Percentiles rank a stretch among this genome's conserved stretches.
These are phyloP conservation scores for Fusarium sp. DNA, from an alignment of 2,329 filamentous ascomycete species.

Conservation along the genomic window DNA sequence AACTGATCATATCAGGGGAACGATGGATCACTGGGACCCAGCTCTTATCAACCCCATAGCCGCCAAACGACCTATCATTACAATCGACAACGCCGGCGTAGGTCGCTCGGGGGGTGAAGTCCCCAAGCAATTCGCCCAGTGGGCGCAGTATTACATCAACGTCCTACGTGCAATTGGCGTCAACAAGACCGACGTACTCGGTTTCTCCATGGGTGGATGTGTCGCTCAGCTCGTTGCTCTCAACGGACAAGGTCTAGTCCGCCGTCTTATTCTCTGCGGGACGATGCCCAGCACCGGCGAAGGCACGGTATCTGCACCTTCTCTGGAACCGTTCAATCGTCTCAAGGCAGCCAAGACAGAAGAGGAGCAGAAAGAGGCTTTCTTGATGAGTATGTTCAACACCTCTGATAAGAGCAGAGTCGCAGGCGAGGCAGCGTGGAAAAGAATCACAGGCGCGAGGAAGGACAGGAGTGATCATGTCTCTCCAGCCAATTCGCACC, in stretches of 20 bases:
- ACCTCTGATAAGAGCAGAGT: slow-evolving; percentile 50
- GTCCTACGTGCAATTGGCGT: slow-evolving; percentile 56
- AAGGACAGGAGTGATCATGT: slow-evolving; percentile 47
- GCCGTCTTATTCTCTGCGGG: slow-evolving; percentile 60
- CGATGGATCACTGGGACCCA: slow-evolving; percentile 59
- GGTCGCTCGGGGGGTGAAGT: slow-evolving; percentile 61
- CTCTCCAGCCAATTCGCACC: slow-evolving; percentile 46
- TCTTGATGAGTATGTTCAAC: slow-evolving; percentile 54
- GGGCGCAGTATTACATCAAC: slow-evolving; percentile 53
- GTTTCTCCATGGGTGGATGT: slow-evolving; percentile 65
- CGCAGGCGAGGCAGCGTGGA: slow-evolving; percentile 53
- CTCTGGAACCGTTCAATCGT: slow-evolving; percentile 52
- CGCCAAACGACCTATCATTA: slow-evolving; percentile 57
- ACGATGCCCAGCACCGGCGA: slow-evolving; percentile 57
- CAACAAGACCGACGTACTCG: slow-evolving; percentile 59
- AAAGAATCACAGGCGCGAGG: slow-evolving; percentile 51
- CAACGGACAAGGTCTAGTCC: slow-evolving; percentile 54
- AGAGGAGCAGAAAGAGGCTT: slow-evolving; percentile 53
- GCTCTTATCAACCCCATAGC: slow-evolving; percentile 61
- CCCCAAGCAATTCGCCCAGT: slow-evolving; percentile 50
- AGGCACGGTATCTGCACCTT: slow-evolving; percentile 51
- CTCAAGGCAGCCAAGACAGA: slow-evolving; percentile 51
- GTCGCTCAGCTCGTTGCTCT: slow-evolving; percentile 62
- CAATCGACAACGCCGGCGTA: slow-evolving; percentile 63
- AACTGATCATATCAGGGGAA: slow-evolving; percentile 47